Base-by-base conservation (phyloP, 75 land plant genomes). In the Sequoiadendron giganteum region DNA sequence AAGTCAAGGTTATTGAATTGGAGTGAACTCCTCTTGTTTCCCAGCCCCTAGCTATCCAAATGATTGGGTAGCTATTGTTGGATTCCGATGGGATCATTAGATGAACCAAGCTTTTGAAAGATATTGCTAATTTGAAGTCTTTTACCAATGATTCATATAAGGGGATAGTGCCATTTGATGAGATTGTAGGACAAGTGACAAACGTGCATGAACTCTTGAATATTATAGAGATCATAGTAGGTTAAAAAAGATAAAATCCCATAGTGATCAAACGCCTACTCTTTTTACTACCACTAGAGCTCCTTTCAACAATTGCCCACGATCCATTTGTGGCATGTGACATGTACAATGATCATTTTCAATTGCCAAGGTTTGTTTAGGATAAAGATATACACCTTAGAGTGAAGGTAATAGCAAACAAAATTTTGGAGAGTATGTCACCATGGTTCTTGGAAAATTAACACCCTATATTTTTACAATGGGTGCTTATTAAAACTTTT, bases 141-240 rank as follows among this genome's bases (percentile, higher is more conserved):
- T 85, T 83, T 43, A 68, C 90, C 54, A 88, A 85, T 86, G 88
- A 65, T 49, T 78, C 87, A 30, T 87, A 49, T 39, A 83, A 75
- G 49, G 89, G 93, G 47, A 88, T 81, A 42, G 2, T 86, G 14
- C 38, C 86, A 28, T 56, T 58, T 45, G 88, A 84, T 56, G 89
- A 90, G n/a, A 89, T 89, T 30, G 89, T 89, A 30, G 89, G 86
- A 40, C 89, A 92, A 76, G 93, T 90, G 28, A 92, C 93, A 11
- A 92, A 92, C 68, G 91, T 92, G 93, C 91, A 92, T 87, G 93
- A 91, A 83, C 90, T 92, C 38, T 65, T 92, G n/a, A 87, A 88
- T 72, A 87, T 91, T 34, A 76, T 92, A 58, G 93, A 92, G 77
- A 72, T 76, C 48, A 78, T n/a, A 45, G 45, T 16, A 25, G 87